Evolutionary conservation across 2,329 filamentous ascomycete genomes (phyloP).

Genomic region (Paraphoma sp.): DNA sequence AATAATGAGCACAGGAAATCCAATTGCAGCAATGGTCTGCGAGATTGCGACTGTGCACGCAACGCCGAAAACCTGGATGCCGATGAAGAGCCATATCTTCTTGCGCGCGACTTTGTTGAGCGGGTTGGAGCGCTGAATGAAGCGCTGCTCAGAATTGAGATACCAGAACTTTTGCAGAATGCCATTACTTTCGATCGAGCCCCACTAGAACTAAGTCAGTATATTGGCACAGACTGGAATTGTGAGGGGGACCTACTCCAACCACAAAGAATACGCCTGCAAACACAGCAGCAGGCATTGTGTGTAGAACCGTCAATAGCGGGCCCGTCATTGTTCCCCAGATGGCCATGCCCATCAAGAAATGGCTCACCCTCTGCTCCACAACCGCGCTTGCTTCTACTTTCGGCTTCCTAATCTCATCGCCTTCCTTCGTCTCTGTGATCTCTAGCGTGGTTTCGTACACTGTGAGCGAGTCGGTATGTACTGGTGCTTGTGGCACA

Average conservation of each 20-base stretch:
- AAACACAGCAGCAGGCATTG: slow-evolving; percentile 60
- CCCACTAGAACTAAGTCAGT: slow-evolving; percentile 41
- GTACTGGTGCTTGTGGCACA: slow-evolving; percentile 62
- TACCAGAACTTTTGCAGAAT: slow-evolving; percentile 58
- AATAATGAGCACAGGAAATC: slow-evolving; percentile 64
- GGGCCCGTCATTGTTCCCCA: slow-evolving; percentile 63
- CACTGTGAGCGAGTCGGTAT: slow-evolving; percentile 59
- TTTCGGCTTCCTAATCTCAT: slow-evolving; percentile 53
- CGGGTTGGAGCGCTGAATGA: slow-evolving; percentile 55
- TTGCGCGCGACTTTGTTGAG: slow-evolving; percentile 51
- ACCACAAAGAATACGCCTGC: slow-evolving; percentile 63
- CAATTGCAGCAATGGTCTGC: slow-evolving; percentile 64
- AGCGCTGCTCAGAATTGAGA: slow-evolving; percentile 54
- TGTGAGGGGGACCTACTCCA: slow-evolving; percentile 44
- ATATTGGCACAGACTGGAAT: background rate
- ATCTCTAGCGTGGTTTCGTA: slow-evolving; percentile 43
- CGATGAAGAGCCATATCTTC: slow-evolving; percentile 58
- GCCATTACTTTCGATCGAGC: slow-evolving; percentile 55
- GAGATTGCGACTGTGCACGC: slow-evolving; percentile 61
- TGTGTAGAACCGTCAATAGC: slow-evolving; percentile 56
- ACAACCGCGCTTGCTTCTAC: slow-evolving; percentile 56
- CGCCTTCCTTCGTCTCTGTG: slow-evolving; percentile 50
- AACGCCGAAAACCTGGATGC: slow-evolving; percentile 57
- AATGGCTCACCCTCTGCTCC: slow-evolving; percentile 61
- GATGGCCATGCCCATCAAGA: slow-evolving; percentile 61